phyloP scores from a whole-genome alignment of 1,284 basidiomycete species.

The Heterobasidion occidentale region DNA sequence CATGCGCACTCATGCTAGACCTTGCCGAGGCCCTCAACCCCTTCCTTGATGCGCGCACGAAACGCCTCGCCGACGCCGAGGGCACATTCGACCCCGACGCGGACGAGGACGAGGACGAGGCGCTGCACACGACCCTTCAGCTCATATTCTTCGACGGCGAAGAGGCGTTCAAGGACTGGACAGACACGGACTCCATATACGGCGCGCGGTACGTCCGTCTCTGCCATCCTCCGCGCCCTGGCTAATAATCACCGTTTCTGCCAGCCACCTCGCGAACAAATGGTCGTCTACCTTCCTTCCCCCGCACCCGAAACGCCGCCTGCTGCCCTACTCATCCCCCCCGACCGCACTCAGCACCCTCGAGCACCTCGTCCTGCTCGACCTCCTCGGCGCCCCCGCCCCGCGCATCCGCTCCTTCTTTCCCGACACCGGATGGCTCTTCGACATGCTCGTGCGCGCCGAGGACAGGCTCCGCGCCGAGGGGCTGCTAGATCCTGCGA shows the following conservation, averaged over 20 bases:
- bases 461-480: slow-evolving; percentile 65
- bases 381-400: slow-evolving; percentile 73
- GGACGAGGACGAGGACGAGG: slow-evolving; percentile 64
- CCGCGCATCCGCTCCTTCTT: slow-evolving; percentile 77
- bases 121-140: slow-evolving; percentile 81
- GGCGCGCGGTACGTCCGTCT: slow-evolving; percentile 65
- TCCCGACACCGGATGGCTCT: slow-evolving; percentile 88
- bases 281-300: slow-evolving; percentile 71
- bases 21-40: slow-evolving; percentile 75
- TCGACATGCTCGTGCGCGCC: slow-evolving; percentile 60
- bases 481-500: slow-evolving; percentile 29
- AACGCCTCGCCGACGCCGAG: slow-evolving; percentile 44
- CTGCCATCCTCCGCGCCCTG: not conserved
- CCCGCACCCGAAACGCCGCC: slow-evolving; percentile 53
- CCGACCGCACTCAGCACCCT: slow-evolving; percentile 69
- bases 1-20: slow-evolving; percentile 91
- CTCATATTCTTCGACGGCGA: slow-evolving; percentile 98
- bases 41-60: slow-evolving; percentile 57
- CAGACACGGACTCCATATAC: slow-evolving; percentile 86
- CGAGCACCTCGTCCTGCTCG: slow-evolving; percentile 86
- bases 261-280: slow-evolving; percentile 76
- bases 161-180: slow-evolving; percentile 93
- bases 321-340: slow-evolving; percentile 35
- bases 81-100: not conserved
- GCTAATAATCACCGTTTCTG: not conserved